Base-by-base conservation (phyloP, 495 filamentous ascomycete species). In the Tetracladium setigerum region DNA sequence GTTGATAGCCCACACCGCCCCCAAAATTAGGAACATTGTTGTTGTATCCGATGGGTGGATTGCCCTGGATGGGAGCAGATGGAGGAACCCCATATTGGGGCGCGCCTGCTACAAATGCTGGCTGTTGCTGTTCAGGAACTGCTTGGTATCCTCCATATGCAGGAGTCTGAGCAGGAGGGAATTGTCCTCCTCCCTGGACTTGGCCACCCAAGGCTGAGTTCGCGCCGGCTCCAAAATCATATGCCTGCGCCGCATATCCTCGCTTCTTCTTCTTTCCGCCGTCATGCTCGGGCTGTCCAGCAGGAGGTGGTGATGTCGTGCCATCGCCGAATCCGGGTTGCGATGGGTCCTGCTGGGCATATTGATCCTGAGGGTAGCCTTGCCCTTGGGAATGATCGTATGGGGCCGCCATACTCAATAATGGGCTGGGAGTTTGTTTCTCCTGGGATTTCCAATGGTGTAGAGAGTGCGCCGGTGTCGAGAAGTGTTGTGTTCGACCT, bases 221-320 rank as follows among this genome's bases (percentile, higher is more conserved):
- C 58, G 84, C 86, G 55, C 92, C 92, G 27, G 78, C 78, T 30
- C 85, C 90, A 59, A 97, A 89, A 10, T 95, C 94, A 63, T 91
- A 98, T 5, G 90, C 91, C 62, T 89, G 84, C 19, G 87, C 87
- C 18, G 94, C 92, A 71, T 98, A 98, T 35, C 83, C 80, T 65
- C 89, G 75, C 74, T 95, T 95, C 75, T 89, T 95, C 65, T 83
- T 71, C 71, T 79, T 73, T 56, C 79, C 65, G 50, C 74, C 67
- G 24, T 74, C 80, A 38, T 78, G 71, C 35, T 63, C 69, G 50
- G 36, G 58, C 41, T 39, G 60, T 47, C 33, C 62, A 63, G 44
- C 62, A 1, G 70, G 66, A 40, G 70, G 62, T 4, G 67, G 62
- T 43, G 65, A 32, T 38, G 62, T 60, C 44, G 67, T 62, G 15